Evolutionary conservation across 306 rosid genomes (phyloP).

Genomic region (Elaeagnus macrophylla): DNA sequence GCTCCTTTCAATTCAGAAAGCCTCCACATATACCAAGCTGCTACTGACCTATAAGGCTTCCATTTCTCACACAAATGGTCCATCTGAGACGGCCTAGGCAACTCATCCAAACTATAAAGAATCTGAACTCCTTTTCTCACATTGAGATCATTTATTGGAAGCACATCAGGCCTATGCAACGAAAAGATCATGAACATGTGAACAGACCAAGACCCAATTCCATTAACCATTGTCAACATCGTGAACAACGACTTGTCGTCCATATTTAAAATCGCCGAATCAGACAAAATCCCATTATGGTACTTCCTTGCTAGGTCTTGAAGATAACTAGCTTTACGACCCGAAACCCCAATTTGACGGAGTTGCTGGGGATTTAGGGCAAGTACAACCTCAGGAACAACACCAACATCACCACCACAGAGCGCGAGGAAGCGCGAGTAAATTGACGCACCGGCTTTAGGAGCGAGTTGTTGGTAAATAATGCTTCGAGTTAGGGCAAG

Average conservation of each 20-base stretch:
- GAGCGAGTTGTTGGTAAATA: constrained; percentile 89
- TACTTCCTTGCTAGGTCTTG: constrained; percentile 90
- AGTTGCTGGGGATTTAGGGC: constrained; percentile 68
- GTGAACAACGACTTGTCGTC: constrained; percentile 95
- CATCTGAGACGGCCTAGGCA: constrained; percentile 98
- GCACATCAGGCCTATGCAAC: constrained; percentile 90
- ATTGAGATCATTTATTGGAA: constrained; percentile 80
- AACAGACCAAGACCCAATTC: constrained; percentile 98
- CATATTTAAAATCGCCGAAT: constrained; percentile 87
- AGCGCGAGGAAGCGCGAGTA: constrained; percentile 76
- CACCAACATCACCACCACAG: constrained; percentile 73
- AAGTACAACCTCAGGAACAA: constrained; percentile 72
- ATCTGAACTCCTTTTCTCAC: constrained; percentile 84
- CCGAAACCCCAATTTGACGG: constrained; percentile 89
- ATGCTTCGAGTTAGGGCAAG: constrained; percentile 86
- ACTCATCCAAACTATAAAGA: constrained; percentile 66
- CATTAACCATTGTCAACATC: constrained; percentile 97
- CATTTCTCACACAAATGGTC: constrained; percentile 89
- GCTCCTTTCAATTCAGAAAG: constrained; percentile 77
- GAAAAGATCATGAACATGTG: constrained; percentile 99
- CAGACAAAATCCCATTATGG: constrained; percentile 87
- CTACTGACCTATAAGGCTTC: constrained; percentile 93
- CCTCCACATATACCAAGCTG: constrained; percentile 96
- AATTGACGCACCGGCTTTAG: constrained; percentile 89
- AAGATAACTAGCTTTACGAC: constrained; percentile 85